Conservation (phyloP, 73 alveolate species). For the Urostyla sp. region DNA sequence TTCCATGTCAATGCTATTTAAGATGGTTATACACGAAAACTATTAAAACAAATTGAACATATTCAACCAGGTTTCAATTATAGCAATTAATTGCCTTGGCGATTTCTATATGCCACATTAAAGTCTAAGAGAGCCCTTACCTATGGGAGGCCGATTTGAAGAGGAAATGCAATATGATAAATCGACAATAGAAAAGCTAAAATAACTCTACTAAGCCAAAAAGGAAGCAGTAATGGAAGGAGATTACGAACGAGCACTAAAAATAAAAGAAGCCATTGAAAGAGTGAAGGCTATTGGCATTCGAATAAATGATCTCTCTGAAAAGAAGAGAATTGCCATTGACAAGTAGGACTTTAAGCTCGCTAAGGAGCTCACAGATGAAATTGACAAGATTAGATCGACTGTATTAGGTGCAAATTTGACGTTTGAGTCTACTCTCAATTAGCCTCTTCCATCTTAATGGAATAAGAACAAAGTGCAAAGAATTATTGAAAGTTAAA, state of each 20-base stretch:
- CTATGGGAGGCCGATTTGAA: conserved; percentile 71
- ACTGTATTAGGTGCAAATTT: conserved; percentile 45
- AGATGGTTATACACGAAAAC: conserved; percentile 71
- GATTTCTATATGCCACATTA: conserved; percentile 73
- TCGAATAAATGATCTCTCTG: conserved; percentile 78
- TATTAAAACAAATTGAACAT: conserved; percentile 72
- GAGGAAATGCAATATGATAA: conserved; percentile 86
- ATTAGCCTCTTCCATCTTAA: conserved; percentile 1
- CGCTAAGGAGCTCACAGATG: conserved; percentile 77
- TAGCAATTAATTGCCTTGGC: conserved; percentile 85
- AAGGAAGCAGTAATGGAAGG: conserved; percentile 66
- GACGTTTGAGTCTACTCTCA: conserved; percentile 25
- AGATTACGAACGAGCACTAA: conserved; percentile 79
- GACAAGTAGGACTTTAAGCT: conserved; percentile 76
- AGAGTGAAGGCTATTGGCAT: conserved; percentile 76
- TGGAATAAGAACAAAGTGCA: conserved; percentile 18
- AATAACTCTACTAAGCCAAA: conserved; percentile 79
- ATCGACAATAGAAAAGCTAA: conserved; percentile 71
- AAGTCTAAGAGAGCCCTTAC: conserved; percentile 63
- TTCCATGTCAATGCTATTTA: conserved; percentile 81
- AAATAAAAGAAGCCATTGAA: conserved; percentile 74
- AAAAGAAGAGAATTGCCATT: conserved; percentile 74
- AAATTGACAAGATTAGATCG: conserved; percentile 70
- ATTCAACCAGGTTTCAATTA: conserved; percentile 81
- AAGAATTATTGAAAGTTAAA: conserved; percentile 4